Conservation (phyloP, 108 stramenopile genomes). For the Conticribra guillardii region DNA sequence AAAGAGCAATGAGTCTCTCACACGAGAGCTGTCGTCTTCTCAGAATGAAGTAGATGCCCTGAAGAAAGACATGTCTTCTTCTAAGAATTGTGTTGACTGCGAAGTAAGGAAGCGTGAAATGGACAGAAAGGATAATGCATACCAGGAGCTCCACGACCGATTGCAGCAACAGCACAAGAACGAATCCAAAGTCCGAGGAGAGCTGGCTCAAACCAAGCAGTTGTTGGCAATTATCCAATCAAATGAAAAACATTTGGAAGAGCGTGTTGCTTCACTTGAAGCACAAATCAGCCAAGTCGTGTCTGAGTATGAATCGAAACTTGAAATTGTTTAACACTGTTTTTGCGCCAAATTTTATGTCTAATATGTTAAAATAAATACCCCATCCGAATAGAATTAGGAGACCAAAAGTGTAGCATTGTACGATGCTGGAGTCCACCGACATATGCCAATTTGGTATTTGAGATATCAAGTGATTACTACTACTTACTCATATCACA, state of each 20-base stretch:
- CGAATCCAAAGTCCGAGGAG: conserved; percentile 32
- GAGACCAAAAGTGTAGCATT: too few species aligned
- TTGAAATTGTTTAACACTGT: conserved; percentile 7
- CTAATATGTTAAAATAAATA: too few species aligned
- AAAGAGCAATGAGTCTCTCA: neutral
- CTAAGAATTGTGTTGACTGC: neutral
- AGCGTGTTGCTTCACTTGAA: conserved; percentile 39
- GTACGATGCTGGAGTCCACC: too few species aligned
- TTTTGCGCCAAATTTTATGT: neutral
- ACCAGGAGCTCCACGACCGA: conserved; percentile 8
- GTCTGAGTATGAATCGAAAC: conserved; percentile 41
- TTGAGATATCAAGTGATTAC: too few species aligned
- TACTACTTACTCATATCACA: too few species aligned
- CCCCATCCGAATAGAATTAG: too few species aligned
- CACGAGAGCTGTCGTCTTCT: neutral
- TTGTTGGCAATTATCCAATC: conserved; percentile 26
- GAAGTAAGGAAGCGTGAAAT: neutral
- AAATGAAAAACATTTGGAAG: conserved; percentile 46
- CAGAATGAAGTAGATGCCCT: conserved; percentile 1
- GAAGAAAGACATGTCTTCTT: neutral
- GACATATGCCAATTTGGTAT: too few species aligned
- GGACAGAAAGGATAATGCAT: conserved; percentile 12
- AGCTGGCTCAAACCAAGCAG: conserved; percentile 36
- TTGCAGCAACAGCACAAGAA: conserved; percentile 21
- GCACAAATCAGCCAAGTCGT: conserved; percentile 37